Evolutionary conservation across 495 filamentous ascomycete species (phyloP), one percentile per base, ranked within the genome.

Genomic region (Astrocystis sublimbata): DNA sequence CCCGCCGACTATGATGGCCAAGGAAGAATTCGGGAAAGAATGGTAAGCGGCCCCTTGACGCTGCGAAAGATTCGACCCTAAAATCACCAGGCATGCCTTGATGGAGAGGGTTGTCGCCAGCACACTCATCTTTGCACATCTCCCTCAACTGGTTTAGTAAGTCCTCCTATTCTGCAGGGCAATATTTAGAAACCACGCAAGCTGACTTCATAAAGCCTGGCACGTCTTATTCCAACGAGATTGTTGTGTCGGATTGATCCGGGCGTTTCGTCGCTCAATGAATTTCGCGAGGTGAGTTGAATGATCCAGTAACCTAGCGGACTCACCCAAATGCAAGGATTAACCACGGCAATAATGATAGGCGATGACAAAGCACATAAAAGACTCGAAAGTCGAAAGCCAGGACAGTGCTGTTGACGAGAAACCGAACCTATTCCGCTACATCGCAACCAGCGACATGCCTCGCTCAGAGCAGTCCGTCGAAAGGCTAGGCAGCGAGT

Each of bases 371-470:
- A 15, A 40, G 15, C 7, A 28, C 15, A 26, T 43, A 17, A 26
- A 8, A 10, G 15, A 24, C 1, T 26, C 35, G 41, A 8, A 56
- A 13, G 10, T n/a, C 19, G 38, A 42, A 41, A 41, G 21, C 3
- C 8, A 4, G 0, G 35, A 41, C 13, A 12, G 6, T 2, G 28
- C 2, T 0, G 15, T 35, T 9, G 9, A 42, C 23, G 21, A 56
- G 23, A 56, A 40, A 35, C 35, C 26, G 17, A 71, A 65, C 5
- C 19, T 75, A 30, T 72, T 73, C 43, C 64, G 28, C 3, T 40
- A 72, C 40, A 58, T 73, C 9, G 28, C 66, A 12, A 53, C 47
- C 10, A 72, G 69, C 43, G 68, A 69, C 54, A 63, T 75, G 61
- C 69, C 71, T 4, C 56, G 57, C 35, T 69, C 66, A 0, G 74